These are phyloP conservation scores for Carex sylvatica DNA, from an alignment of 202 grass and related monocot genomes.

Conservation along the genomic window DNA sequence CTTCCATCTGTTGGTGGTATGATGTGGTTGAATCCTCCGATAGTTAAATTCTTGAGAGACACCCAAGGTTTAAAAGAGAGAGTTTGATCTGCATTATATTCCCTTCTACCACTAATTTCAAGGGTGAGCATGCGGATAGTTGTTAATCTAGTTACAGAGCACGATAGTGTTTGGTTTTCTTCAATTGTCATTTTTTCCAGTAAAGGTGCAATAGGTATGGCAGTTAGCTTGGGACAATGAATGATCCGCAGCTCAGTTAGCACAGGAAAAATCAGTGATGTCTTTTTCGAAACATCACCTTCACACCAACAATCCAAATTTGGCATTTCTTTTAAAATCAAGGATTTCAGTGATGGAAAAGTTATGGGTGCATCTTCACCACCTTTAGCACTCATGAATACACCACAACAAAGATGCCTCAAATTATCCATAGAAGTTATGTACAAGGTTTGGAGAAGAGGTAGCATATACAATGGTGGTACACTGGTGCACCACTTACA, in stretches of 20 bases:
- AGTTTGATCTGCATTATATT: not conserved
- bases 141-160: not conserved
- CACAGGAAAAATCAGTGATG: too few relatives aligned
- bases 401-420: not conserved
- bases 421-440: not conserved
- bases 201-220: too few relatives aligned
- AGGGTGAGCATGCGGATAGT: not conserved
- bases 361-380: not conserved
- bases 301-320: not conserved
- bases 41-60: not conserved
- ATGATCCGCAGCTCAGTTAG: too few relatives aligned
- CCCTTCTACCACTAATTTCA: too few relatives aligned
- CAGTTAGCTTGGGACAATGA: too few relatives aligned
- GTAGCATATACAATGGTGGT: too few relatives aligned
- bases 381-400: not conserved
- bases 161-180: not conserved
- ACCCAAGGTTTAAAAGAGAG: not conserved
- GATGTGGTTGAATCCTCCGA: not conserved
- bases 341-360: slow-evolving; percentile 11
- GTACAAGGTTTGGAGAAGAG: too few relatives aligned
- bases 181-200: too few relatives aligned
- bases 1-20: not conserved
- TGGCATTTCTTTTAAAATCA: not conserved
- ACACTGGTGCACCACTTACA: too few relatives aligned
- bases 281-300: too few relatives aligned